phyloP scores from a whole-genome alignment of 371 early-diverging fungal species.

The Sporodiniella umbellata region DNA sequence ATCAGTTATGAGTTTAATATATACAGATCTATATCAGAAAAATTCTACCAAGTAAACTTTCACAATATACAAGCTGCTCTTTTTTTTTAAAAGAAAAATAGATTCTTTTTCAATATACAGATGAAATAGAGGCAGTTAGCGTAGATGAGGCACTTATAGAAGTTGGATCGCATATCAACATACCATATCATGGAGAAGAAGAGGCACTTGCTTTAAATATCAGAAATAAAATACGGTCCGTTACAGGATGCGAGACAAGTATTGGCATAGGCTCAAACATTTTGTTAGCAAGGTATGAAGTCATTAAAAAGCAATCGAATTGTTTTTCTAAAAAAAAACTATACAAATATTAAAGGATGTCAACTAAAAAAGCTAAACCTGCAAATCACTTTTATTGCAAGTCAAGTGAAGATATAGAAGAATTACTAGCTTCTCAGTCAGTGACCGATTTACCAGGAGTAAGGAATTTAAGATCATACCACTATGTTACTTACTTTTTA shows the following conservation, averaged over 20 bases:
- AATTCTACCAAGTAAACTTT: slow-evolving; percentile 54
- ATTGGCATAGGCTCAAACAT: slow-evolving; percentile 77
- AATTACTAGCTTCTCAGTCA: slow-evolving; percentile 35
- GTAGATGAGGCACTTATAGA: slow-evolving; percentile 79
- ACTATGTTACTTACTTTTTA: no score
- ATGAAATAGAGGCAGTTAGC: slow-evolving; percentile 79
- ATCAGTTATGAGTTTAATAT: slow-evolving; percentile 73
- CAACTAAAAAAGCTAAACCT: slow-evolving; percentile 84
- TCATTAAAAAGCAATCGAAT: neutral
- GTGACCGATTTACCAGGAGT: slow-evolving; percentile 47
- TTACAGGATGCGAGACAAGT: slow-evolving; percentile 67
- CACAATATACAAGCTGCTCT: no score
- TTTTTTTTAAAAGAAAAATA: slow-evolving; percentile 1
- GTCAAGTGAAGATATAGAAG: slow-evolving; percentile 25
- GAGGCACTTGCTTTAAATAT: slow-evolving; percentile 27
- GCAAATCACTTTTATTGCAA: slow-evolving; percentile 56
- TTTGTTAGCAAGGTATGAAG: slow-evolving; percentile 59
- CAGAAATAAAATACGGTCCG: slow-evolving; percentile 38
- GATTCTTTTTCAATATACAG: slow-evolving; percentile 60
- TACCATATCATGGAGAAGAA: slow-evolving; percentile 28
- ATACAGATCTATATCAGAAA: slow-evolving; percentile 65
- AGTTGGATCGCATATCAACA: slow-evolving; percentile 49
- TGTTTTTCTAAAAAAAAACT: no score
- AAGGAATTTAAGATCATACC: no score
- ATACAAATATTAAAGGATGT: slow-evolving; percentile 51